Evolutionary conservation across 495 filamentous ascomycete genomes (phyloP).

Genomic region (Xylaria grammica): DNA sequence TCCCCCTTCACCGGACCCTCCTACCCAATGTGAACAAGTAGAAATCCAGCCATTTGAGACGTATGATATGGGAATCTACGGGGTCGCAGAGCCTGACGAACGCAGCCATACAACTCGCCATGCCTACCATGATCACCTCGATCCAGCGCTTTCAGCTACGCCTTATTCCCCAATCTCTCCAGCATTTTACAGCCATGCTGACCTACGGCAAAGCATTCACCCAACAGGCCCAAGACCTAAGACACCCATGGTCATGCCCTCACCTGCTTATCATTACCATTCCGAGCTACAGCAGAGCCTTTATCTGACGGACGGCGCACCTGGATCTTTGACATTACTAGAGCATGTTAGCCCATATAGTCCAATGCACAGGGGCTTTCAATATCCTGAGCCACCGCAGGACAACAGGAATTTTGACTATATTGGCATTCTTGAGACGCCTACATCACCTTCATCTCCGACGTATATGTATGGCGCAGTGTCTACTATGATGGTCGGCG

Average conservation of each 20-base stretch:
- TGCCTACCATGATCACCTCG: background rate
- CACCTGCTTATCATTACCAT: constrained; percentile 6
- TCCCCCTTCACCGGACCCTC: background rate
- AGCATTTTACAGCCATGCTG: background rate
- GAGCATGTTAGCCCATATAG: background rate
- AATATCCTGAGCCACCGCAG: background rate
- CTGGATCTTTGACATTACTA: background rate
- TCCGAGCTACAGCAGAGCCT: background rate
- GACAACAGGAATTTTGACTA: background rate
- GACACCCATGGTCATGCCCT: constrained; percentile 17
- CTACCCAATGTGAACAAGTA: background rate
- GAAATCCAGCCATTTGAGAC: background rate
- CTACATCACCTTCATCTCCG: constrained; percentile 4
- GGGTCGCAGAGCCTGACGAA: background rate
- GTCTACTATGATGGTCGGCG: background rate
- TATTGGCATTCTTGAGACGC: background rate
- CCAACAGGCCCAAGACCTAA: constrained; percentile 16
- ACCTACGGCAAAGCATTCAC: constrained; percentile 16
- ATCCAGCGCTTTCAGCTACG: background rate
- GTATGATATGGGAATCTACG: background rate
- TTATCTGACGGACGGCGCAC: background rate
- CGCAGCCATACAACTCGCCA: background rate
- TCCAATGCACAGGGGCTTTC: background rate
- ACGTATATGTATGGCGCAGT: background rate
- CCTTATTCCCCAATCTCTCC: background rate